Conservation (phyloP, 306 rosid genomes). For the Herpetospermum pedunculosum region DNA sequence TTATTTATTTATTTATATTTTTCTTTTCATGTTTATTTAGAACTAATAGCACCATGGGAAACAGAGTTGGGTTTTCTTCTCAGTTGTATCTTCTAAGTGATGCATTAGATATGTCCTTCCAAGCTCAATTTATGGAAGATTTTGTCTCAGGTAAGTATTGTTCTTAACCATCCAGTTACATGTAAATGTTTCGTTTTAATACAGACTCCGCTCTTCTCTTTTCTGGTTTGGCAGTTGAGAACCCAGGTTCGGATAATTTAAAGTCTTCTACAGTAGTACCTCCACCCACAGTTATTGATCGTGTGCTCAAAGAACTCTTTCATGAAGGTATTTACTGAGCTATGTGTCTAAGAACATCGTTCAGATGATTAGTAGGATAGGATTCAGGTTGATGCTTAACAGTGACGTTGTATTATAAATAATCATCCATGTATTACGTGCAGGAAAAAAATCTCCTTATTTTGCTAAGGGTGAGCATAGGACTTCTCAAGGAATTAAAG, state of each 20-base stretch:
- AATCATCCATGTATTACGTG: slow-evolving; percentile 5
- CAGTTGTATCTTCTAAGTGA: slow-evolving; percentile 61
- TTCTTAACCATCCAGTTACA: background rate
- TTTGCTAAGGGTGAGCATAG: slow-evolving; percentile 38
- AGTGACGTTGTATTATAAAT: slow-evolving; percentile 13
- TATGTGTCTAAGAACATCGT: too few relatives aligned
- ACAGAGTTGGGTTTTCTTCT: slow-evolving; percentile 67
- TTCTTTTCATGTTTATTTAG: slow-evolving; percentile 21
- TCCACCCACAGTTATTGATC: slow-evolving; percentile 84
- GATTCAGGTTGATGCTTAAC: background rate
- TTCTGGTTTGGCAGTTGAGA: slow-evolving; percentile 55
- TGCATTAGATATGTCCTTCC: slow-evolving; percentile 69
- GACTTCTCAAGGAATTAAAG: slow-evolving; percentile 67
- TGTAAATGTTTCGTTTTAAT: background rate
- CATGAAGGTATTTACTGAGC: slow-evolving; percentile 80
- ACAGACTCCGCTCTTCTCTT: slow-evolving; percentile 12
- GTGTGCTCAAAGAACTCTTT: slow-evolving; percentile 84
- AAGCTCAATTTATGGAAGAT: slow-evolving; percentile 89
- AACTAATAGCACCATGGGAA: slow-evolving; percentile 52
- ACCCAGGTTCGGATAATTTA: slow-evolving; percentile 51
- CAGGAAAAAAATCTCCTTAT: slow-evolving; percentile 37
- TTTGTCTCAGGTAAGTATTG: slow-evolving; percentile 75
- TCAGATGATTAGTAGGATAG: background rate
- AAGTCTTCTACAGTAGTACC: slow-evolving; percentile 66
- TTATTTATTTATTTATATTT: background rate